Conservation (phyloP, 2,329 filamentous ascomycete species). For the Akanthomyces uredinophilus region DNA sequence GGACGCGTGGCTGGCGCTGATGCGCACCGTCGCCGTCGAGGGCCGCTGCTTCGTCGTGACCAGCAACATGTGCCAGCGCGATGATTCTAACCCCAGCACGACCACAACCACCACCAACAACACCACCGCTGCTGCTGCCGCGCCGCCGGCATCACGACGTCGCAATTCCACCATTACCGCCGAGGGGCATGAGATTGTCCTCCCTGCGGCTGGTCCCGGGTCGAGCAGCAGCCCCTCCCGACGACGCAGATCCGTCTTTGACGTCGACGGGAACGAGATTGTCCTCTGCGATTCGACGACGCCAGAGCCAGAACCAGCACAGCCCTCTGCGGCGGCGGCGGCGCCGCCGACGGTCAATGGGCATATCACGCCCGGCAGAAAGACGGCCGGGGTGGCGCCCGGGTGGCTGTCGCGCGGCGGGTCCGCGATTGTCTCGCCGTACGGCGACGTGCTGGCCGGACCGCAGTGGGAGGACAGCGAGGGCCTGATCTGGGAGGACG, state of each 20-base stretch:
- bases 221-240: constrained; percentile 12
- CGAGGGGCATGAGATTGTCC: constrained; percentile 46
- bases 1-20: constrained; percentile 76
- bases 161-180: constrained; percentile 39
- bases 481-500: constrained; percentile 63
- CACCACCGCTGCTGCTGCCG: not conserved
- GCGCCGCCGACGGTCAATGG: not conserved
- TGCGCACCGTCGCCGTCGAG: constrained; percentile 77
- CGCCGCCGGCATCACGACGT: constrained; percentile 17
- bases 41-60: constrained; percentile 81
- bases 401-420: constrained; percentile 63
- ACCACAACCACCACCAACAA: not conserved
- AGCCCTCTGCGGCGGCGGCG: not conserved
- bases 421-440: constrained; percentile 73
- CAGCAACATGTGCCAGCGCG: constrained; percentile 69
- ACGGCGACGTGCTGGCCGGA: constrained; percentile 73
- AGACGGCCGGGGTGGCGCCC: constrained; percentile 16
- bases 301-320: no score
- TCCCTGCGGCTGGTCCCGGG: constrained; percentile 15
- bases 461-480: constrained; percentile 79
- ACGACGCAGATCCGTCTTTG: constrained; percentile 38
- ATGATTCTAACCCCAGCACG: constrained; percentile 19
- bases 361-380: constrained; percentile 18
- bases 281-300: constrained; percentile 28
- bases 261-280: constrained; percentile 53